Conservation (phyloP, 2,329 filamentous ascomycete species). For the Aphanoascus verrucosus region DNA sequence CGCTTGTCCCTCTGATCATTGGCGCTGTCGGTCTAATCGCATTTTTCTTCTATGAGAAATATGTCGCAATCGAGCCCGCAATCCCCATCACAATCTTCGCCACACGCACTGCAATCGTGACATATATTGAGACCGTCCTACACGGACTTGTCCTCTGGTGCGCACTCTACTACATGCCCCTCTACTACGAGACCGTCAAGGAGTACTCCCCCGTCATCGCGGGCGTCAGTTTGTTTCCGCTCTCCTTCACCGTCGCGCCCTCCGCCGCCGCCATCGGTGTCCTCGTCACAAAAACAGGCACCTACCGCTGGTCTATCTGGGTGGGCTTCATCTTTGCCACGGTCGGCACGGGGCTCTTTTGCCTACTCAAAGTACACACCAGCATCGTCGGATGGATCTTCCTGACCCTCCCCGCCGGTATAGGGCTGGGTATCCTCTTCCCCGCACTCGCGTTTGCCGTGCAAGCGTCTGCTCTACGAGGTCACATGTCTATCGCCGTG, state of each 20-base stretch:
- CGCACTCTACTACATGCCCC: constrained; percentile 45
- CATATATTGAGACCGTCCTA: constrained; percentile 45
- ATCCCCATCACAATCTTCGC: constrained; percentile 38
- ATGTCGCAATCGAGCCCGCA: constrained; percentile 41
- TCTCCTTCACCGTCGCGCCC: constrained; percentile 54
- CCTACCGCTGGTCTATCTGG: constrained; percentile 53
- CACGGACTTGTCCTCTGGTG: constrained; percentile 45
- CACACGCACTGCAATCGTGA: constrained; percentile 40
- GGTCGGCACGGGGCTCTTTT: constrained; percentile 45
- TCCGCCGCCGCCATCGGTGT: constrained; percentile 43
- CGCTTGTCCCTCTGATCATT: constrained; percentile 50
- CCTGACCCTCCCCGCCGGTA: constrained; percentile 48
- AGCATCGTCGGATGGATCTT: constrained; percentile 48
- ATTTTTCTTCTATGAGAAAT: constrained; percentile 48
- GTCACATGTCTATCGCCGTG: constrained; percentile 50
- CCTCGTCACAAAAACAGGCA: constrained; percentile 44
- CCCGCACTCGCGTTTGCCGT: constrained; percentile 53
- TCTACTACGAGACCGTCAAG: constrained; percentile 39
- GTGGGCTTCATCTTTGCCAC: constrained; percentile 51
- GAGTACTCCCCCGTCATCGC: constrained; percentile 44
- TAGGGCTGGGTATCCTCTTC: constrained; percentile 56
- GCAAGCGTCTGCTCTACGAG: constrained; percentile 49
- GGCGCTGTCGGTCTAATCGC: constrained; percentile 42
- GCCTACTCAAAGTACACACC: constrained; percentile 33
- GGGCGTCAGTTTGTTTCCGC: constrained; percentile 48